phyloP scores from a whole-genome alignment of 2,329 filamentous ascomycete species.

The Trichoderma gracile region DNA sequence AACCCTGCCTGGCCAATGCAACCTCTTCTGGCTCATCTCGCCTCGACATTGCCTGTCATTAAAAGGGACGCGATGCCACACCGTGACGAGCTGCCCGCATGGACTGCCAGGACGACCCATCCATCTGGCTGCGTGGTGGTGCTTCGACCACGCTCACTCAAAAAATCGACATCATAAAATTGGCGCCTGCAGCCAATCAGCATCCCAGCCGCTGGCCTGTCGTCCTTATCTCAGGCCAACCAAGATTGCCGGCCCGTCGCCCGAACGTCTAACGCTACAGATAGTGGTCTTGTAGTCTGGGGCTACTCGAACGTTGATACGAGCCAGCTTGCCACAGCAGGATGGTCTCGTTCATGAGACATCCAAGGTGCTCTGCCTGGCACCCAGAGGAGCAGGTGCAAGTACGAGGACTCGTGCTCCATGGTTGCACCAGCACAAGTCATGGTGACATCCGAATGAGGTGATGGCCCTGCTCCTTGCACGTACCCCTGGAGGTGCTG shows the following conservation, averaged over 20 bases:
- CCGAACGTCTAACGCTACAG: conserved; percentile 30
- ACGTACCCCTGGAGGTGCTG: neutral
- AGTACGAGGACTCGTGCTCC: neutral
- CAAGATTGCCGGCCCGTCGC: conserved; percentile 33
- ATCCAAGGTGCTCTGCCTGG: neutral
- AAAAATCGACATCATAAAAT: conserved; percentile 47
- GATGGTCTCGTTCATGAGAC: conserved; percentile 1
- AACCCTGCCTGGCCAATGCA: conserved; percentile 3
- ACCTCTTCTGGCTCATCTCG: conserved; percentile 1
- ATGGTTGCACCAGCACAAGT: conserved; percentile 21
- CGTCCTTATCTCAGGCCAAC: conserved; percentile 48
- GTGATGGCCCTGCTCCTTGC: conserved; percentile 11
- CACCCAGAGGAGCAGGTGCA: neutral
- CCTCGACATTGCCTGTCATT: neutral
- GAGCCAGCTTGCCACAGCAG: conserved; percentile 12
- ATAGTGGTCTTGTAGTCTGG: conserved; percentile 22
- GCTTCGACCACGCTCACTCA: conserved; percentile 34
- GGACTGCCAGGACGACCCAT: conserved; percentile 3
- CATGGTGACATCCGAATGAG: conserved; percentile 22
- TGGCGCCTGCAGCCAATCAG: conserved; percentile 42
- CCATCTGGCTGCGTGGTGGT: conserved; percentile 28
- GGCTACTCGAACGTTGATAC: neutral
- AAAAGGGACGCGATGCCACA: conserved; percentile 26
- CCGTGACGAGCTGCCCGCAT: conserved; percentile 8
- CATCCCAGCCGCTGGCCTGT: conserved; percentile 25